Percentiles rank a stretch among this genome's conserved stretches.
Conservation (phyloP, 495 filamentous ascomycete species). For the Trichoderma gamsii region DNA sequence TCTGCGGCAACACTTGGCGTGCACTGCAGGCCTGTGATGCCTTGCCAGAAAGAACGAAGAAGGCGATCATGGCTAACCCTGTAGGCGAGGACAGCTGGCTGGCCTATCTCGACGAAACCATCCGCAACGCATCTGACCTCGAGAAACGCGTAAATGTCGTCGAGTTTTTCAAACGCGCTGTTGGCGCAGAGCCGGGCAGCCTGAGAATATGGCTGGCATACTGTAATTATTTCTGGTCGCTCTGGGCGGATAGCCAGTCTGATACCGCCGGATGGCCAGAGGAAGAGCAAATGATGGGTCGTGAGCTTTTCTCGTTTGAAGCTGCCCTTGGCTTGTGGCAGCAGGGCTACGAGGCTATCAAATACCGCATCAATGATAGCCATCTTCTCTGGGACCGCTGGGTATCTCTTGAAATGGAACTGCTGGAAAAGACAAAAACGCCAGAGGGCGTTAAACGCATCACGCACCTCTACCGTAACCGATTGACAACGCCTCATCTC, state of each 20-base stretch:
- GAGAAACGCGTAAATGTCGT: conserved; percentile 64
- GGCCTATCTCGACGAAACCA: conserved; percentile 46
- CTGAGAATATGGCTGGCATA: conserved; percentile 83
- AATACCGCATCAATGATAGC: conserved; percentile 78
- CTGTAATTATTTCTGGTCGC: conserved; percentile 75
- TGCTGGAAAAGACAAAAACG: conserved; percentile 48
- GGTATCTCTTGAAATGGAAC: conserved; percentile 55
- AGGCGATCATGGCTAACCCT: conserved; percentile 43
- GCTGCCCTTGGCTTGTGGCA: conserved; percentile 72
- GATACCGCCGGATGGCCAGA: conserved; percentile 58
- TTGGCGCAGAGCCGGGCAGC: conserved; percentile 76
- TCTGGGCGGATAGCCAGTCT: conserved; percentile 60
- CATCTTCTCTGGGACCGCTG: conserved; percentile 82
- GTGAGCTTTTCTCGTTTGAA: conserved; percentile 74
- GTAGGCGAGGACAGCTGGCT: conserved; percentile 53
- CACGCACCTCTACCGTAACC: conserved; percentile 61
- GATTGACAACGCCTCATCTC: conserved; percentile 73
- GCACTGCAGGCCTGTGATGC: neutral
- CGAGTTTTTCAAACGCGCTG: conserved; percentile 73
- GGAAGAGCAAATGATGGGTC: conserved; percentile 68
- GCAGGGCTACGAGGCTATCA: conserved; percentile 67
- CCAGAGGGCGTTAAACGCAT: conserved; percentile 58
- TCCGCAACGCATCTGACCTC: conserved; percentile 43
- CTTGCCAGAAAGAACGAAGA: neutral
- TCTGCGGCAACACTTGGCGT: neutral